Evolutionary conservation across 106 monocot species (phyloP).

Genomic region (Apostasia shenzhenica): DNA sequence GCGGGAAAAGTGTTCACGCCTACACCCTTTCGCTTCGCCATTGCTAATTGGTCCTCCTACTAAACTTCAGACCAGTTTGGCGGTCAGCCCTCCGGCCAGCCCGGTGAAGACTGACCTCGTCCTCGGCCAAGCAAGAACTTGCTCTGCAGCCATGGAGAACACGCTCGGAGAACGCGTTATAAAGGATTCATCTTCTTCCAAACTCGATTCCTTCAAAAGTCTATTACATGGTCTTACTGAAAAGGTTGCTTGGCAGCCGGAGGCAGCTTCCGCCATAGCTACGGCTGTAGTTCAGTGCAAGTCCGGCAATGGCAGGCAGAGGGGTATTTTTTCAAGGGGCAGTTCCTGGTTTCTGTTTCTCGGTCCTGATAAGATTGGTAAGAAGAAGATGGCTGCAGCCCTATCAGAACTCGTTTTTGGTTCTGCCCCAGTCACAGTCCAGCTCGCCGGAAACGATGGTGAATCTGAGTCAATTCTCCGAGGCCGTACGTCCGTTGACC

Average conservation of each 20-base stretch:
- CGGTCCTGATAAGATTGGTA: conserved; percentile 68
- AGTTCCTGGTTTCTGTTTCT: conserved; percentile 68
- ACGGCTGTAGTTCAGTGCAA: conserved; percentile 42
- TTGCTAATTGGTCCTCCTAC: not conserved
- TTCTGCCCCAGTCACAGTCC: conserved; percentile 27
- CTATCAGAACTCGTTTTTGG: conserved; percentile 61
- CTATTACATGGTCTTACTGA: conserved; percentile 58
- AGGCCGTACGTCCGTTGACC: conserved; percentile 24
- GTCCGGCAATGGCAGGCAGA: conserved; percentile 38
- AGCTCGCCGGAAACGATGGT: conserved; percentile 9
- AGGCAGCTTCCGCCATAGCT: conserved; percentile 63
- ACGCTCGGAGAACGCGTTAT: not conserved
- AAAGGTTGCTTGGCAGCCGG: conserved; percentile 74
- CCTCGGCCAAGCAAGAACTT: conserved; percentile 21
- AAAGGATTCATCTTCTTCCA: not conserved
- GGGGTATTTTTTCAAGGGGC: conserved; percentile 12
- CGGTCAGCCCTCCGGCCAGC: conserved; percentile 23
- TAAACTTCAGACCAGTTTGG: not conserved
- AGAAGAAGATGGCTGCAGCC: conserved; percentile 71
- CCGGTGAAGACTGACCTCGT: conserved; percentile 57
- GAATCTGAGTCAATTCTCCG: not conserved
- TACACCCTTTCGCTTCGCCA: conserved; percentile 10
- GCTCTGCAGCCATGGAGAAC: not conserved
- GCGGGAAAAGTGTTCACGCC: conserved; percentile 25
- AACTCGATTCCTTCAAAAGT: conserved; percentile 53